phyloP scores from a whole-genome alignment of 352 stramenopile species.

The Plasmopara halstedii region DNA sequence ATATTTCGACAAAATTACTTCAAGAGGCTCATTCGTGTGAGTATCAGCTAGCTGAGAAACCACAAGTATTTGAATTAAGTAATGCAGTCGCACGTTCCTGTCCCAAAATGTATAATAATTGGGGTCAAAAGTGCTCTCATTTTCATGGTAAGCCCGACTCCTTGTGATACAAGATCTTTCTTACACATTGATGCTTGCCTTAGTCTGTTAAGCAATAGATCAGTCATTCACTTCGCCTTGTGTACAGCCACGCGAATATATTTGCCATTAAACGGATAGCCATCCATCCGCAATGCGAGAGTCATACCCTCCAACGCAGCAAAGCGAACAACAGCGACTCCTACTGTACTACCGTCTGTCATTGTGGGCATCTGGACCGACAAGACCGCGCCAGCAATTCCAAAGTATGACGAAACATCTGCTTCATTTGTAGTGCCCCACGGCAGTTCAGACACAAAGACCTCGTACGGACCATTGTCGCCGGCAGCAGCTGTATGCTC shows the following conservation, averaged over 20 bases:
- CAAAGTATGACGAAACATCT: slow-evolving; percentile 61
- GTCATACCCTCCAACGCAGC: slow-evolving; percentile 37
- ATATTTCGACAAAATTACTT: too few species aligned
- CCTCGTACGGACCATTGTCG: slow-evolving; percentile 24
- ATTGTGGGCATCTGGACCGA: slow-evolving; percentile 66
- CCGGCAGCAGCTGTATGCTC: slow-evolving; percentile 26
- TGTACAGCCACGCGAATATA: slow-evolving; percentile 47
- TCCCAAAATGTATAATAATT: too few species aligned
- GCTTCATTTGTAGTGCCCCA: slow-evolving; percentile 36
- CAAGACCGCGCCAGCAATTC: slow-evolving; percentile 37
- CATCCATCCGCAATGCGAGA: slow-evolving; percentile 52
- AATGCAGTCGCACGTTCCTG: too few species aligned
- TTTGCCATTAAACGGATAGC: slow-evolving; percentile 63
- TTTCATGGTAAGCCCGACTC: not conserved
- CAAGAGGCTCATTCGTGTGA: too few species aligned
- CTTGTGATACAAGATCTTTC: slow-evolving; percentile 24
- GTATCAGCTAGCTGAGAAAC: too few species aligned
- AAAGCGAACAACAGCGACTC: slow-evolving; percentile 58
- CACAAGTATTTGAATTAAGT: too few species aligned
- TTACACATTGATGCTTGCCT: slow-evolving; percentile 16
- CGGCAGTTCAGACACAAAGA: slow-evolving; percentile 61
- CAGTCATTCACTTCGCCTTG: slow-evolving; percentile 2
- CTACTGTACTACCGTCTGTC: slow-evolving; percentile 60
- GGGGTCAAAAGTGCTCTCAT: too few species aligned
- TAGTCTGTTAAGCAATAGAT: too few species aligned